Evolutionary conservation across 495 filamentous ascomycete genomes (phyloP), one percentile per base, ranked within the genome.

Genomic region (Aspergillus haitiensis): DNA sequence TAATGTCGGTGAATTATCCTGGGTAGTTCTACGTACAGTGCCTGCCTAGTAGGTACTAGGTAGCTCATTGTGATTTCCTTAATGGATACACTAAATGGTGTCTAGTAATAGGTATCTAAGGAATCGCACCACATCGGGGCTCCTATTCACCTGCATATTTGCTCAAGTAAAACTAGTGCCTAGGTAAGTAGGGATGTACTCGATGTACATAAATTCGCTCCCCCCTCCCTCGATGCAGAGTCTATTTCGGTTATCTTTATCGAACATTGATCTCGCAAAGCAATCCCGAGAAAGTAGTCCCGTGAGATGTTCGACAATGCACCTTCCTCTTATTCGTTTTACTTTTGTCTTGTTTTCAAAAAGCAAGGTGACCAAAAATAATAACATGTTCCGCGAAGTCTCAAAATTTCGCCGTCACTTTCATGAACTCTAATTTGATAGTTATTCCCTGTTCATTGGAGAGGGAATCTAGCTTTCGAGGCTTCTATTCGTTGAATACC

Each of bases 301-400:
- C 21, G 21, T 27, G 1, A 51, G 48, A 34, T 9, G 15, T 18
- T 5, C 3, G 37, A n/a, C 9, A 10, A 40, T 40, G 37, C 37
- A 48, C n/a, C 1, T 10, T 16, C 5, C 9, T n/a, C 5, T 48
- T 27, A 16, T 42, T 42, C 5, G 12, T 27, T 27, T 27, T 27
- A 27, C 21, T 27, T 27, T 40, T 40, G 37, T n/a, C 37, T 40
- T 40, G 10, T 40, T 9, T n/a, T 40, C 7, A 10, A 3, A 40
- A 47, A 47, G 44, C 44, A 47, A 47, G 44, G 44, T 18, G 15
- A 47, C 37, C 21, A 47, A 47, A 18, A 18, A 47, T n/a, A 46
- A 46, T 15, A 21, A 21, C 27, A 2, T 27, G 21, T 27, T 15
- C 15, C 10, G 16, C 16, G 15, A 47, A 21, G 16, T 21, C 44